phyloP scores from a whole-genome alignment of 2,329 filamentous ascomycete species.

The Curvularia lunata region DNA sequence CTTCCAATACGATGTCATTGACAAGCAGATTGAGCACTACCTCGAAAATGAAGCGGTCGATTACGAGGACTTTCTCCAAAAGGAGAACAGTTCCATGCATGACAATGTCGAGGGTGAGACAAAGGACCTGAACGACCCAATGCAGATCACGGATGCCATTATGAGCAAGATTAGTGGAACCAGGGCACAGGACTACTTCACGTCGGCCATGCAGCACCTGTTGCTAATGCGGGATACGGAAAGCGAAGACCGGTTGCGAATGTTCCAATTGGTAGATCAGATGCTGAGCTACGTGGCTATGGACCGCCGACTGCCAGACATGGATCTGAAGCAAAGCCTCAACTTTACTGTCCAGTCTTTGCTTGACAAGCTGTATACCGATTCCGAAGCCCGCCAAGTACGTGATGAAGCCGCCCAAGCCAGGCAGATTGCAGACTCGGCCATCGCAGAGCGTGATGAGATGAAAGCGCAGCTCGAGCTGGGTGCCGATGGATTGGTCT shows the following conservation, averaged over 20 bases:
- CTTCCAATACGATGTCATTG: conserved; percentile 97
- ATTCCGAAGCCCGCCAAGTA: conserved; percentile 90
- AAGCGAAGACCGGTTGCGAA: conserved; percentile 86
- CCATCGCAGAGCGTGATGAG: conserved; percentile 95
- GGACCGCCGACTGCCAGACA: conserved; percentile 92
- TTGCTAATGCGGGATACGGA: conserved; percentile 91
- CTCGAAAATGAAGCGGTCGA: conserved; percentile 94
- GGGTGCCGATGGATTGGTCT: conserved; percentile 90
- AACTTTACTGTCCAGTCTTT: conserved; percentile 97
- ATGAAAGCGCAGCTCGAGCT: conserved; percentile 87
- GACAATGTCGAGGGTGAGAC: conserved; percentile 84
- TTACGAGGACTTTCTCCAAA: conserved; percentile 95
- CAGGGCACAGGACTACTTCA: conserved; percentile 91
- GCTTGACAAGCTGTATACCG: conserved; percentile 93
- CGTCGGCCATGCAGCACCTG: conserved; percentile 93
- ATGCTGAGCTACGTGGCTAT: conserved; percentile 99
- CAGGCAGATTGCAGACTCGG: conserved; percentile 90
- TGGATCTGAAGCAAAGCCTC: conserved; percentile 96
- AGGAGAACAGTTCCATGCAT: conserved; percentile 87
- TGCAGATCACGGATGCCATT: conserved; percentile 94
- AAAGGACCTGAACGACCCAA: conserved; percentile 90
- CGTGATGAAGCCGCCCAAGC: conserved; percentile 90
- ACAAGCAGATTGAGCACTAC: conserved; percentile 96
- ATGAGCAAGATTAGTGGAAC: conserved; percentile 81
- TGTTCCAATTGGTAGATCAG: conserved; percentile 98